phyloP scores from a whole-genome alignment of 2,329 filamentous ascomycete species.

The Colletotrichum sp. region DNA sequence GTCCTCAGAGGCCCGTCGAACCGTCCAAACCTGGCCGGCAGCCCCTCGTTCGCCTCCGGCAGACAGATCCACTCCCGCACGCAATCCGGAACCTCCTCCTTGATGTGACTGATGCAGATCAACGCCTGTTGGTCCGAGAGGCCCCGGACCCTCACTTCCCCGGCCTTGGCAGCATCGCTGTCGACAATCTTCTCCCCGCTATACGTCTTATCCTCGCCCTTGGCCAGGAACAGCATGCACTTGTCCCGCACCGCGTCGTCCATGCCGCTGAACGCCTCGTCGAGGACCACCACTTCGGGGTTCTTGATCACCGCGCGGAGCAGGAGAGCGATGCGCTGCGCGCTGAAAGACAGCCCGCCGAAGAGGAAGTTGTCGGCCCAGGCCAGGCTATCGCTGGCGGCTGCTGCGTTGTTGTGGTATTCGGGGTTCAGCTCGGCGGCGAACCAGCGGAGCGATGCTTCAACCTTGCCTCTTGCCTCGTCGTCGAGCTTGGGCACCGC shows the following conservation, averaged over 20 bases:
- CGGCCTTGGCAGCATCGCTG: conserved; percentile 48
- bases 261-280: conserved; percentile 89
- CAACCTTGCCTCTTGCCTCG: conserved; percentile 63
- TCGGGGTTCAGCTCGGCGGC: conserved; percentile 73
- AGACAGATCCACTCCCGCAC: conserved; percentile 86
- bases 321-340: conserved; percentile 86
- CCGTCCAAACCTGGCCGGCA: conserved; percentile 66
- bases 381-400: conserved; percentile 35
- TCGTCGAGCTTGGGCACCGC: conserved; percentile 68
- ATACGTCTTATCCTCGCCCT: conserved; percentile 59
- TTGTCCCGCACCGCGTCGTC: conserved; percentile 82
- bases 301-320: conserved; percentile 80
- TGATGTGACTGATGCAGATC: conserved; percentile 89
- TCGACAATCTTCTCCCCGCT: conserved; percentile 43
- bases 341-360: conserved; percentile 76
- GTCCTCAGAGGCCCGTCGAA: conserved; percentile 65
- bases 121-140: conserved; percentile 76
- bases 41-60: conserved; percentile 72
- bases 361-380: conserved; percentile 76
- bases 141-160: conserved; percentile 59
- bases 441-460: conserved; percentile 78
- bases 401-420: conserved; percentile 27
- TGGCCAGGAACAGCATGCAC: conserved; percentile 79
- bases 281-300: conserved; percentile 81
- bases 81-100: conserved; percentile 86